A percentile compares a stretch with the other conserved stretches of the same genome.
phyloP scores from a whole-genome alignment of 2,329 filamentous ascomycete species.

The Alternaria infectoria region DNA sequence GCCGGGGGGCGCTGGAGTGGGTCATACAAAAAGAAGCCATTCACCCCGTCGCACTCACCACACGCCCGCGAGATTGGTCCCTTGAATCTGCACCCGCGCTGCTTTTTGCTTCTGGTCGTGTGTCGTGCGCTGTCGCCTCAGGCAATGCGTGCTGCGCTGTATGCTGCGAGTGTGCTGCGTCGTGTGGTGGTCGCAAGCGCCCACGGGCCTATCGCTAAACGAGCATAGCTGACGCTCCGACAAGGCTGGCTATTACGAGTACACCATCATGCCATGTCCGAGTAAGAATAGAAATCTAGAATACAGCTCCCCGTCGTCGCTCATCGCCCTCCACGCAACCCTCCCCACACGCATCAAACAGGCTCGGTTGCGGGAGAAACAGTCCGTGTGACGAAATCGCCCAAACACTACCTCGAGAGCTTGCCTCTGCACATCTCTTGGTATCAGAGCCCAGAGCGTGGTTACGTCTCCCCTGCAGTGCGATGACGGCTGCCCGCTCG shows the following conservation, averaged over 20 bases:
- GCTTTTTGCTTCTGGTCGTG: neutral
- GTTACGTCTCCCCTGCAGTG: conserved; percentile 8
- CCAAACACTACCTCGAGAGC: neutral
- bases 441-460: neutral
- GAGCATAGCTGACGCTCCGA: conserved; percentile 10
- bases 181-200: conserved; percentile 4
- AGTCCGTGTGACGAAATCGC: conserved; percentile 3
- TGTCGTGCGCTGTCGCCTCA: neutral
- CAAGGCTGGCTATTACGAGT: conserved; percentile 3
- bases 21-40: conserved; percentile 8
- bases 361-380: conserved; percentile 12
- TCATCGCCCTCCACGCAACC: neutral
- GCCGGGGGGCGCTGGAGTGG: neutral
- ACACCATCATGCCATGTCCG: conserved; percentile 19
- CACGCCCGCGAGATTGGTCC: conserved; percentile 2
- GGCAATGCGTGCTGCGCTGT: conserved; percentile 16
- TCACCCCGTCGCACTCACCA: neutral
- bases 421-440: neutral
- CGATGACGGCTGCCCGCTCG: conserved; percentile 7
- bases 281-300: conserved; percentile 12
- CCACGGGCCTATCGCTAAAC: conserved; percentile 16
- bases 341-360: conserved; percentile 3
- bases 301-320: neutral
- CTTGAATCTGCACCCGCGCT: neutral
- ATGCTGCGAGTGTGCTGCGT: conserved; percentile 1